Percentiles rank a stretch among this genome's conserved stretches.
Conservation (phyloP, 2,329 filamentous ascomycete species). For the Microdochium trichocladiopsis region DNA sequence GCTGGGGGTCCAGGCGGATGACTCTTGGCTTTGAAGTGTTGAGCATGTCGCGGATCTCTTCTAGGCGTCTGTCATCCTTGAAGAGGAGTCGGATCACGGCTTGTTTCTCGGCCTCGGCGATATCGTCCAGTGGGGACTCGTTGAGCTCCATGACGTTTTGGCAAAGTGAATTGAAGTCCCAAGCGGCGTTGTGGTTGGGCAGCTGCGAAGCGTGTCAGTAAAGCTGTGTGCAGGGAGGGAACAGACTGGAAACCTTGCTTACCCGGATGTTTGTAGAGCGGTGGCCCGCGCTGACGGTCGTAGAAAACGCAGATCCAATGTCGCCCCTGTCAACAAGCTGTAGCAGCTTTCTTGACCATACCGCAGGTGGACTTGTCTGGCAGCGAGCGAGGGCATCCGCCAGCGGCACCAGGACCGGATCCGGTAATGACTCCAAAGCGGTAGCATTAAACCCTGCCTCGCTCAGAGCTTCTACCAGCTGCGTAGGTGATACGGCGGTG, state of each 20-base stretch:
- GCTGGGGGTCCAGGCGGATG: constrained; percentile 68
- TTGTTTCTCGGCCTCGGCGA: constrained; percentile 76
- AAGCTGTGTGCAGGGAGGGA: constrained; percentile 7
- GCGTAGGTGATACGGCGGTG: constrained; percentile 40
- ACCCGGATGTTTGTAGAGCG: constrained; percentile 33
- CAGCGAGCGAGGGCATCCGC: constrained; percentile 80
- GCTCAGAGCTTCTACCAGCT: constrained; percentile 69
- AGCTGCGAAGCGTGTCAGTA: constrained; percentile 34
- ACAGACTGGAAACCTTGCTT: constrained; percentile 12
- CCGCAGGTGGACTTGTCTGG: constrained; percentile 71
- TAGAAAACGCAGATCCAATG: constrained; percentile 58
- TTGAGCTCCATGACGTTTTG: constrained; percentile 54
- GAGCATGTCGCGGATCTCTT: constrained; percentile 79
- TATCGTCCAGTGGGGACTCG: constrained; percentile 62
- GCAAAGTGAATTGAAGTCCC: constrained; percentile 76
- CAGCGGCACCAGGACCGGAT: constrained; percentile 72
- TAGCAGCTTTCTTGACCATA: constrained; percentile 67
- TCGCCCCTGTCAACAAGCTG: constrained; percentile 76
- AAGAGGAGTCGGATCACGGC: constrained; percentile 82
- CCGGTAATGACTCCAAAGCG: constrained; percentile 74
- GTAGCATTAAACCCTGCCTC: constrained; percentile 57
- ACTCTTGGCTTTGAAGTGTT: constrained; percentile 76
- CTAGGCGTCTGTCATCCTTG: constrained; percentile 80
- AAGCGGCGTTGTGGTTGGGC: constrained; percentile 57
- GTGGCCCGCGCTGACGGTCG: constrained; percentile 28